These are phyloP conservation scores for sunflower (Helianthus annuus) DNA, from an alignment of 129 eudicot species.

Conservation along the genomic window DNA sequence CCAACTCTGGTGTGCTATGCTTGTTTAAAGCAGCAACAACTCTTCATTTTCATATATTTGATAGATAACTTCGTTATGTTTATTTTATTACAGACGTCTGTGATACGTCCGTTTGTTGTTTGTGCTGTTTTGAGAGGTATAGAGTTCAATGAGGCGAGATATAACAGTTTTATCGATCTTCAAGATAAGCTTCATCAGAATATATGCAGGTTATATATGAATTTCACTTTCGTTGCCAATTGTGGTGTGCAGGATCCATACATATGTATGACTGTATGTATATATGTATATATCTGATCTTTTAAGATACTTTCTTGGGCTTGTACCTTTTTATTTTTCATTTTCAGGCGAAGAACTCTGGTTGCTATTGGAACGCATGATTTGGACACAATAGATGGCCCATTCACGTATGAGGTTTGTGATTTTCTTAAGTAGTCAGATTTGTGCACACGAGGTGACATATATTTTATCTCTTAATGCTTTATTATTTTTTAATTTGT, in stretches of 20 bases:
- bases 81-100: conserved; percentile 58
- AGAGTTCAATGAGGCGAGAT: conserved; percentile 81
- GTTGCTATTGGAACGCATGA: conserved; percentile 99
- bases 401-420: conserved; percentile 93
- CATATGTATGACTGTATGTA: background rate
- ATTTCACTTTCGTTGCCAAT: background rate
- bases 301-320: background rate
- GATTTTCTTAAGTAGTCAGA: conserved; percentile 10
- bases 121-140: conserved; percentile 95
- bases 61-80: background rate
- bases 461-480: conserved; percentile 1
- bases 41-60: conserved; percentile 10
- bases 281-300: background rate
- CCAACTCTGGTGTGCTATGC: background rate
- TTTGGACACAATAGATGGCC: conserved; percentile 83
- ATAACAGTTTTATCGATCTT: conserved; percentile 96
- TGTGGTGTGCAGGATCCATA: background rate
- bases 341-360: conserved; percentile 77
- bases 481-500: conserved; percentile 12
- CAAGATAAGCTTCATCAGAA: conserved; percentile 98
- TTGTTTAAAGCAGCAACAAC: background rate
- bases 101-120: conserved; percentile 76
- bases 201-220: conserved; percentile 67
- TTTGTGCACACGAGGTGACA: background rate
- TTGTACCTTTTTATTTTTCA: conserved; percentile 8